Conservation (phyloP, 257 asterid species). For the Datura wrightii region DNA sequence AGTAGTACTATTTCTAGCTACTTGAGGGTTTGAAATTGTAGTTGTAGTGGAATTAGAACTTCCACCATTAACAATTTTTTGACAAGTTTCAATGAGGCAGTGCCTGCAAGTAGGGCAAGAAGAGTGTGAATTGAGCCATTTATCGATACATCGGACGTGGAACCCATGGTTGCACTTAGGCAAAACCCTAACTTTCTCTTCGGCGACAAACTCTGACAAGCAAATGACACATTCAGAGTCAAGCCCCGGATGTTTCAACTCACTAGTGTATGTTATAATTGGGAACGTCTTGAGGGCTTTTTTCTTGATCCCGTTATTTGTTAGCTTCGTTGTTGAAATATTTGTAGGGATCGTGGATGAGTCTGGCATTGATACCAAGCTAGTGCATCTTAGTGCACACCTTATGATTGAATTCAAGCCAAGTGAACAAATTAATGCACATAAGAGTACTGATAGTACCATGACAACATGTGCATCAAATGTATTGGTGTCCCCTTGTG, state of each 20-base stretch:
- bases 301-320: slow-evolving; percentile 3
- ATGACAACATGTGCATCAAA: slow-evolving; percentile 31
- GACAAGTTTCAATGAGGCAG: slow-evolving; percentile 25
- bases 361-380: neutral
- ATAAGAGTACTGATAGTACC: slow-evolving; percentile 26
- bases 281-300: slow-evolving; percentile 2
- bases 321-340: neutral
- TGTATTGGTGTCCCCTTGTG: slow-evolving; percentile 22
- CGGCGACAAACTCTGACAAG: neutral
- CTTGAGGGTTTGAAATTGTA: neutral
- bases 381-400: neutral
- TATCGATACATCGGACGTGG: slow-evolving; percentile 15
- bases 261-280: neutral
- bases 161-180: slow-evolving; percentile 26
- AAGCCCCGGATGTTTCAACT: neutral
- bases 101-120: slow-evolving; percentile 27
- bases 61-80: slow-evolving; percentile 22
- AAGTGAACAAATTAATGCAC: slow-evolving; percentile 25
- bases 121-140: slow-evolving; percentile 28
- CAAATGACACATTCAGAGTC: slow-evolving; percentile 29
- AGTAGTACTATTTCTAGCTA: neutral
- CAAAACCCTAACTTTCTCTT: slow-evolving; percentile 23
- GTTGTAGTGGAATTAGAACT: neutral
- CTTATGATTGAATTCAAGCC: slow-evolving; percentile 25
- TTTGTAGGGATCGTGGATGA: neutral